phyloP scores from a whole-genome alignment of 1,139 yeast genomes.

The Meyerozyma carpophila region DNA sequence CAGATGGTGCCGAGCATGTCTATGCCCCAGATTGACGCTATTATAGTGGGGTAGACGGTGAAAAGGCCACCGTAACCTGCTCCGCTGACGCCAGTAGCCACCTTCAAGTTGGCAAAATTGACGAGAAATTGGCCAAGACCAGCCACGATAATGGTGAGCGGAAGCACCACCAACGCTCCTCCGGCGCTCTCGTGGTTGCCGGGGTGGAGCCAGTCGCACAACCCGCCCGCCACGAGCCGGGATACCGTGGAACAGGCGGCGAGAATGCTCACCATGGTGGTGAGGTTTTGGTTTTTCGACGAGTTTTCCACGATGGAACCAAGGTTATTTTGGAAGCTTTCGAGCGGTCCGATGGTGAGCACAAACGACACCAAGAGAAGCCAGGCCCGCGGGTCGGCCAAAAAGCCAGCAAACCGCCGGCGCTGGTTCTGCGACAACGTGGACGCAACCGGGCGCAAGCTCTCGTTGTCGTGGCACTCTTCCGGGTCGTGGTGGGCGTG shows the following conservation, averaged over 20 bases:
- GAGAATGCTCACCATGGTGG: slow-evolving; percentile 40
- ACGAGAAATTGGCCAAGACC: slow-evolving; percentile 33
- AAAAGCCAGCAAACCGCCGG: slow-evolving; percentile 43
- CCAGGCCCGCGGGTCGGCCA: slow-evolving; percentile 63
- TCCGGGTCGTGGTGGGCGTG: slow-evolving; percentile 12
- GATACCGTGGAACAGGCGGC: slow-evolving; percentile 37
- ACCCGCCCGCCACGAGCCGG: slow-evolving; percentile 60
- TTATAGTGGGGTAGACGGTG: slow-evolving; percentile 78
- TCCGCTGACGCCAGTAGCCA: slow-evolving; percentile 57
- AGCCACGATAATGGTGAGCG: slow-evolving; percentile 38
- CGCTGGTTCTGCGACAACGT: slow-evolving; percentile 42
- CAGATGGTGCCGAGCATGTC: slow-evolving; percentile 89
- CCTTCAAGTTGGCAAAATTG: slow-evolving; percentile 9
- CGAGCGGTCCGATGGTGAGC: slow-evolving; percentile 77
- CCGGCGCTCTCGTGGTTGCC: slow-evolving; percentile 21
- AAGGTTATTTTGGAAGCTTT: slow-evolving; percentile 80
- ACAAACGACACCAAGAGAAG: slow-evolving; percentile 58
- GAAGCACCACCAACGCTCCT: slow-evolving; percentile 40
- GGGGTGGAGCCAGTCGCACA: slow-evolving; percentile 50
- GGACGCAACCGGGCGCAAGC: slow-evolving; percentile 20
- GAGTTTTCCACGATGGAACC: slow-evolving; percentile 51
- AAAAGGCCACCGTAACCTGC: slow-evolving; percentile 77
- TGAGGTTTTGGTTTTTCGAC: slow-evolving; percentile 48
- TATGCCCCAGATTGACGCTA: slow-evolving; percentile 83
- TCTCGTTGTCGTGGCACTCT: slow-evolving; percentile 13